Conservation (phyloP, 176 grass and related monocot species). For the Triticum monococcum region DNA sequence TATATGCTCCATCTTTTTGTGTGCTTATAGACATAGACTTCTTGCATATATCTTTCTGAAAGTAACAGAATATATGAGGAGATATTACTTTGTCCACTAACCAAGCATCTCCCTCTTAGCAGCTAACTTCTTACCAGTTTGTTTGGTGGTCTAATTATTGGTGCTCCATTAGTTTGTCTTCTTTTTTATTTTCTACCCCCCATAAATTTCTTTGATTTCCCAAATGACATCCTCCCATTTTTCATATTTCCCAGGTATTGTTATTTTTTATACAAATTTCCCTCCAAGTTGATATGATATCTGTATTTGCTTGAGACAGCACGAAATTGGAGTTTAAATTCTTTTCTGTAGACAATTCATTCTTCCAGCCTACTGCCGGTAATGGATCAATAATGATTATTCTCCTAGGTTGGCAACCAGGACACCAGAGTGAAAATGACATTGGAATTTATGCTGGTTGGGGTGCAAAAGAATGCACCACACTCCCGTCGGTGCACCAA, state of each 20-base stretch:
- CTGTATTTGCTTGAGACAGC: neutral
- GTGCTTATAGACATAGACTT: slow-evolving; percentile 2
- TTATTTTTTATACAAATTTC: neutral
- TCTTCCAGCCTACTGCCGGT: neutral
- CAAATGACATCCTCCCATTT: neutral
- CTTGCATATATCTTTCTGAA: slow-evolving; percentile 20
- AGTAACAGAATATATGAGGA: slow-evolving; percentile 32
- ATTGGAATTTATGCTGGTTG: neutral
- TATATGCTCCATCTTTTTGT: slow-evolving; percentile 26
- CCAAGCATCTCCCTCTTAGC: slow-evolving; percentile 15
- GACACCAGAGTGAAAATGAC: neutral
- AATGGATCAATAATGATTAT: neutral
- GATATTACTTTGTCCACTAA: slow-evolving; percentile 21
- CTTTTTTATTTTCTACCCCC: neutral
- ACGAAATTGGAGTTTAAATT: neutral
- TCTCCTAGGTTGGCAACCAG: neutral
- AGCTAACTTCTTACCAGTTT: neutral
- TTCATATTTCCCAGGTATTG: neutral
- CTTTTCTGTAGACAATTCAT: neutral
- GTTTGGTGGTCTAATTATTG: neutral
- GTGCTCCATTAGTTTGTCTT: neutral
- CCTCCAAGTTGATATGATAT: neutral
- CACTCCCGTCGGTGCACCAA: neutral
- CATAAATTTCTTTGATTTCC: neutral
- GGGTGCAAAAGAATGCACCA: neutral